Percentiles rank a stretch among this genome's conserved stretches.
Conservation (phyloP, 106 monocot genomes). For the Posidonia australis region DNA sequence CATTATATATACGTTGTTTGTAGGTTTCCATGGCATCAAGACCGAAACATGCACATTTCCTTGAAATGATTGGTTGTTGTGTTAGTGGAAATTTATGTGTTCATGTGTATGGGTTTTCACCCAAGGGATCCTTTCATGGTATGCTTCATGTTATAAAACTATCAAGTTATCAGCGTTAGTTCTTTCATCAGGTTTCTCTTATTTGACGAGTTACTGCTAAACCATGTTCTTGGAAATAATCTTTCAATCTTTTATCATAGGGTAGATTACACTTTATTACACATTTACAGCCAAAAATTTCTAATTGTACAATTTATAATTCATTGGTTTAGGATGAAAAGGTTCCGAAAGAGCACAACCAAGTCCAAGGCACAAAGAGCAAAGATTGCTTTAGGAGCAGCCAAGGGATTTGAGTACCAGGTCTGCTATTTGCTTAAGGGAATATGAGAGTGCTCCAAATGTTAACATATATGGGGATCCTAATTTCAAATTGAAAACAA, state of each 20-base stretch:
- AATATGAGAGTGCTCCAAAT: too few species aligned
- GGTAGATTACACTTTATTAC: not conserved
- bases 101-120: slow-evolving; percentile 28
- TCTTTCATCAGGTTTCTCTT: too few species aligned
- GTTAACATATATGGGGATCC: too few species aligned
- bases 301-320: not conserved
- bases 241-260: not conserved
- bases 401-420: slow-evolving; percentile 80
- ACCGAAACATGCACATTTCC: too few species aligned
- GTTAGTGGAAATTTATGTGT: slow-evolving; percentile 23
- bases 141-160: slow-evolving; percentile 25
- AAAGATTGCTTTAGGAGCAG: slow-evolving; percentile 80
- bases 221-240: too few species aligned
- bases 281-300: not conserved
- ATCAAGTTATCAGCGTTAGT: too few species aligned
- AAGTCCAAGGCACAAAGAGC: slow-evolving; percentile 61
- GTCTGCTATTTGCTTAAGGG: too few species aligned
- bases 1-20: too few species aligned
- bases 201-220: too few species aligned
- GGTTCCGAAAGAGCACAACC: slow-evolving; percentile 62
- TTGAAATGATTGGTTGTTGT: too few species aligned
- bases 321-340: slow-evolving; percentile 39
- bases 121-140: slow-evolving; percentile 33
- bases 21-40: too few species aligned
- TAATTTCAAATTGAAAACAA: too few species aligned